phyloP scores from a whole-genome alignment of 371 early-diverging fungal species.

The Antonospora locustae region DNA sequence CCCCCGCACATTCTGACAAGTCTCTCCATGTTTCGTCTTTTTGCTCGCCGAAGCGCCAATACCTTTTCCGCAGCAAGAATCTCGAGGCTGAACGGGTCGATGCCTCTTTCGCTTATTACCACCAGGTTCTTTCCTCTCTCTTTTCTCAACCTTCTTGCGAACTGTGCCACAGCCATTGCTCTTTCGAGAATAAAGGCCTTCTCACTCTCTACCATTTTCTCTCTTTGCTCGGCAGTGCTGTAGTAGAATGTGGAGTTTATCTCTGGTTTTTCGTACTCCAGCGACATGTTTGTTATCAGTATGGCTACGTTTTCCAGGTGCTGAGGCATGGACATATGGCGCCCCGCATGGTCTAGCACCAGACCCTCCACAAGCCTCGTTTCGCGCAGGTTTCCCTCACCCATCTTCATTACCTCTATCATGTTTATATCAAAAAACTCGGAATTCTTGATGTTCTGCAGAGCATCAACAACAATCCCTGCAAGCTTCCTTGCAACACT shows the following conservation, averaged over 20 bases:
- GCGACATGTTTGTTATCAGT: slow-evolving; percentile 84
- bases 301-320: slow-evolving; percentile 73
- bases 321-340: slow-evolving; percentile 99
- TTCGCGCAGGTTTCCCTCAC: slow-evolving; percentile 81
- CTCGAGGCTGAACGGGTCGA: slow-evolving; percentile 92
- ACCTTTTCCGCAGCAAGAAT: slow-evolving; percentile 84
- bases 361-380: slow-evolving; percentile 81
- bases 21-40: slow-evolving; percentile 98
- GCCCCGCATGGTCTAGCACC: slow-evolving; percentile 95
- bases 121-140: slow-evolving; percentile 72
- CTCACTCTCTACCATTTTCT: slow-evolving; percentile 89
- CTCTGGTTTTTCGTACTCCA: slow-evolving; percentile 99
- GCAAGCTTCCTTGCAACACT: slow-evolving; percentile 73
- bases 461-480: slow-evolving; percentile 84
- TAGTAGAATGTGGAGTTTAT: slow-evolving; percentile 98
- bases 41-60: slow-evolving; percentile 90
- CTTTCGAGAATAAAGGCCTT: slow-evolving; percentile 81
- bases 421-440: slow-evolving; percentile 88
- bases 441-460: slow-evolving; percentile 64
- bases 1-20: slow-evolving; percentile 91
- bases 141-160: slow-evolving; percentile 62
- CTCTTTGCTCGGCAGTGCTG: slow-evolving; percentile 85
- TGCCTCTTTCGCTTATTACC: slow-evolving; percentile 96
- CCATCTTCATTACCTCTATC: slow-evolving; percentile 99
- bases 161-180: slow-evolving; percentile 77